Base-by-base conservation (phyloP, 73 alveolate species). In the Halteria grandinella region DNA sequence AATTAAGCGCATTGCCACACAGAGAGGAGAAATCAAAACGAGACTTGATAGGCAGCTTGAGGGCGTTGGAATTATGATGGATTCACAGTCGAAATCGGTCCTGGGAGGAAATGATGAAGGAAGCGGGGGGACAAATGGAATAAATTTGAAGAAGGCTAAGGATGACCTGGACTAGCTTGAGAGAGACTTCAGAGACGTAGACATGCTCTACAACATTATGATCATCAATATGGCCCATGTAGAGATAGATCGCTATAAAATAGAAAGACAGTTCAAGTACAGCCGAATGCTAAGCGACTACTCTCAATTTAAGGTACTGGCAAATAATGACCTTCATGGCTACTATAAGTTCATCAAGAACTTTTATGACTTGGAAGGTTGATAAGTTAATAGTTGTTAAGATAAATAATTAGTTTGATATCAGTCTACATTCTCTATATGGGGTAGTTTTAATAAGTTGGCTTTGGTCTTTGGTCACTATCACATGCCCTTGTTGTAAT, bases 401-500 rank as follows among this genome's bases (percentile, higher is more conserved):
- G n/a, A n/a, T n/a, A n/a, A n/a, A n/a, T n/a, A n/a, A n/a, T n/a
- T n/a, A n/a, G n/a, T n/a, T n/a, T n/a, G n/a, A n/a, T n/a, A n/a
- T n/a, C n/a, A n/a, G n/a, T n/a, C n/a, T n/a, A n/a, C n/a, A n/a
- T n/a, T n/a, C n/a, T n/a, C n/a, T n/a, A n/a, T n/a, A n/a, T n/a
- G n/a, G n/a, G n/a, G n/a, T n/a, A n/a, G n/a, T n/a, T n/a, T n/a
- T n/a, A n/a, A n/a, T n/a, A n/a, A n/a, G 25, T 62, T 62, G 78
- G 43, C 12, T 20, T 12, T 12, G 32, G 7, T 10, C 29, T 48
- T 48, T 48, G 7, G 18, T 48, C 18, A 10, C 10, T 12, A 12
- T 66, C 81, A 66, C 21, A 66, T 50, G 4, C 81, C 81, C 36
- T 66, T 66, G 69, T 45, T 66, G 54, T 43, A 66, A 69, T 45